Conservation (phyloP, 306 rosid genomes). For the Adenanthera pavonina region DNA sequence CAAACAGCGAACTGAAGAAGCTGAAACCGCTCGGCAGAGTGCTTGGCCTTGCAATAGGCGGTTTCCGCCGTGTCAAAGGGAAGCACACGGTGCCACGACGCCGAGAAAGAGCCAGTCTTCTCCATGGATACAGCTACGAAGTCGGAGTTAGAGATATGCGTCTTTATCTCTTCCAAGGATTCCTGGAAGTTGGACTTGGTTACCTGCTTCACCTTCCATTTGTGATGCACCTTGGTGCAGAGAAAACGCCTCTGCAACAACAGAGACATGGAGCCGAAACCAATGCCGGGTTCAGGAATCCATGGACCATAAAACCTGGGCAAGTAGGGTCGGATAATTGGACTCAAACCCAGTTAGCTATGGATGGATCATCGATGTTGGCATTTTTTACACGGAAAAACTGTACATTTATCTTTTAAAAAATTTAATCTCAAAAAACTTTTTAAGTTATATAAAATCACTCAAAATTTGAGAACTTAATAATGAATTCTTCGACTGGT, state of each 20-base stretch:
- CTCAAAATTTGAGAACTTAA: neutral
- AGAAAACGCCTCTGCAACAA: slow-evolving; percentile 54
- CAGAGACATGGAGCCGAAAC: slow-evolving; percentile 36
- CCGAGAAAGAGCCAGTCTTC: slow-evolving; percentile 68
- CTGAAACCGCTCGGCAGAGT: slow-evolving; percentile 79
- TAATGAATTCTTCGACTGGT: neutral
- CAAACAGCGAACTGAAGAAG: slow-evolving; percentile 82
- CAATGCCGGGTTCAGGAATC: too few relatives aligned
- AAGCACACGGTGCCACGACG: slow-evolving; percentile 67
- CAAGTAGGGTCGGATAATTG: neutral
- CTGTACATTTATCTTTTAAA: neutral
- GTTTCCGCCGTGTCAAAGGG: slow-evolving; percentile 71
- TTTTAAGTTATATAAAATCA: too few relatives aligned
- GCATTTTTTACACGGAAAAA: neutral
- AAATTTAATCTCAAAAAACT: too few relatives aligned
- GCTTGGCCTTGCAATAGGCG: slow-evolving; percentile 72
- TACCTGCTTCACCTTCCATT: slow-evolving; percentile 80
- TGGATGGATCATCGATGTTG: neutral
- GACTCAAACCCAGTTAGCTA: neutral
- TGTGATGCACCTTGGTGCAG: slow-evolving; percentile 39
- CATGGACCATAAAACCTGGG: neutral
- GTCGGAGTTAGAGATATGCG: slow-evolving; percentile 61
- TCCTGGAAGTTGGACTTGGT: slow-evolving; percentile 63
- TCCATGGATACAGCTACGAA: slow-evolving; percentile 75
- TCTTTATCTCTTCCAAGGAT: slow-evolving; percentile 59